Evolutionary conservation across 305 asterid species (phyloP).

Genomic region (Fraxinus albicans): DNA sequence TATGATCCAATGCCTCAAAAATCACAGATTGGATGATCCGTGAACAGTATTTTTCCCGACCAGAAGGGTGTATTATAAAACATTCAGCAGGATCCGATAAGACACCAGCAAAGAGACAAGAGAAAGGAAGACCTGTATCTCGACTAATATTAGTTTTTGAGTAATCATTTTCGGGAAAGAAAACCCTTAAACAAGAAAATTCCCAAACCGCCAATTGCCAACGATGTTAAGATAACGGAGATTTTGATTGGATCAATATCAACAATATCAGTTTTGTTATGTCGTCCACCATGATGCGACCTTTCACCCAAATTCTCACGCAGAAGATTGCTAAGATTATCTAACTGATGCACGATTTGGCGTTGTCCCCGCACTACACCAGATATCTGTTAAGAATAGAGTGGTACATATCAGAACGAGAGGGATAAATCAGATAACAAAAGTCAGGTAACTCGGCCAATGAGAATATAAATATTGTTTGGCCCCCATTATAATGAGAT

Average conservation of each 20-base stretch:
- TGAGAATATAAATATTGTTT: background rate
- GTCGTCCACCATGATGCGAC: slow-evolving; percentile 13
- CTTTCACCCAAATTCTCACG: slow-evolving; percentile 28
- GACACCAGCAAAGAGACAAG: slow-evolving; percentile 14
- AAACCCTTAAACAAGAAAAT: slow-evolving; percentile 26
- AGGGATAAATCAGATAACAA: slow-evolving; percentile 9
- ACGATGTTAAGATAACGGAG: slow-evolving; percentile 16
- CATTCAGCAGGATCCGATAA: slow-evolving; percentile 20
- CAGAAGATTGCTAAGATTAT: slow-evolving; percentile 35
- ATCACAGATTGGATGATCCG: slow-evolving; percentile 9
- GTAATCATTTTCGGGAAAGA: slow-evolving; percentile 25
- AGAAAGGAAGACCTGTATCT: slow-evolving; percentile 19
- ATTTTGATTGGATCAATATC: slow-evolving; percentile 21
- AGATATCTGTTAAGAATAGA: slow-evolving; percentile 46
- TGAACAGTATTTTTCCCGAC: slow-evolving; percentile 3
- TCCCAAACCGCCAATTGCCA: slow-evolving; percentile 32
- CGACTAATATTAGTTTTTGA: slow-evolving; percentile 11
- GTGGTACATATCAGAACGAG: background rate
- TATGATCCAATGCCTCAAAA: slow-evolving; percentile 2
- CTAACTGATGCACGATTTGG: slow-evolving; percentile 72
- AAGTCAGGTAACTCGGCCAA: background rate
- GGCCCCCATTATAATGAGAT: background rate
- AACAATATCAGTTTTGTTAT: slow-evolving; percentile 17
- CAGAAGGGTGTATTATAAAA: slow-evolving; percentile 4
- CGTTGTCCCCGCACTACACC: slow-evolving; percentile 72